phyloP scores from a whole-genome alignment of 495 filamentous ascomycete species.

The Xylaria sp. region DNA sequence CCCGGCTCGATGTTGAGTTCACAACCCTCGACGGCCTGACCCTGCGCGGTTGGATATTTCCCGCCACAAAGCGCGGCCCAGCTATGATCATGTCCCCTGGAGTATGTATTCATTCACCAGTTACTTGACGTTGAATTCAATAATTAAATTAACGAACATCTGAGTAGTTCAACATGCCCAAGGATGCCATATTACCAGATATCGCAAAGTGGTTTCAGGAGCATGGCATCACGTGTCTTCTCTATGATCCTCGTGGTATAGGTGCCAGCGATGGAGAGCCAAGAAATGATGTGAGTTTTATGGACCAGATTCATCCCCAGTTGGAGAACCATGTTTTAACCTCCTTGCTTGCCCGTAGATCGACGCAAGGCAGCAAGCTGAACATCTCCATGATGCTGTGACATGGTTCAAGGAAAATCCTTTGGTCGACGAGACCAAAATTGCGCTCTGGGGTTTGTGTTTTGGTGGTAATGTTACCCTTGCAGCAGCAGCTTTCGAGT shows the following conservation, averaged over 20 bases:
- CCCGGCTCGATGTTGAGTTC: neutral
- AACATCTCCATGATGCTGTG: neutral
- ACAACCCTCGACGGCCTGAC: neutral
- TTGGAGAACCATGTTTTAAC: neutral
- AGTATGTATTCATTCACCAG: neutral
- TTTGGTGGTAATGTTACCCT: neutral
- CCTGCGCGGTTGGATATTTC: neutral
- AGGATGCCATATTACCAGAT: neutral
- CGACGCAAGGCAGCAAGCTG: neutral
- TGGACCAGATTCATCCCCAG: neutral
- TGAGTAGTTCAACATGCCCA: slow-evolving; percentile 16
- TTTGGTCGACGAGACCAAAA: neutral
- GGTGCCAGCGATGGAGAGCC: slow-evolving; percentile 8
- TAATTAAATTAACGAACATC: neutral
- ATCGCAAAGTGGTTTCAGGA: slow-evolving; percentile 1
- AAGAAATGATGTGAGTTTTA: neutral
- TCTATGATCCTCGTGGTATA: neutral
- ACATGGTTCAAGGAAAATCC: neutral
- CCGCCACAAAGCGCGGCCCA: neutral
- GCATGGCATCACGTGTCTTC: neutral
- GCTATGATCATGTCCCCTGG: slow-evolving; percentile 2
- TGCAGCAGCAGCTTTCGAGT: slow-evolving; percentile 6
- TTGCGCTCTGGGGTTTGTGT: slow-evolving; percentile 1
- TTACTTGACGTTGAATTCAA: neutral
- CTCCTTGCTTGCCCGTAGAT: neutral